phyloP scores from a whole-genome alignment of 2,329 filamentous ascomycete species.

The Drechslerella coelobrocha region DNA sequence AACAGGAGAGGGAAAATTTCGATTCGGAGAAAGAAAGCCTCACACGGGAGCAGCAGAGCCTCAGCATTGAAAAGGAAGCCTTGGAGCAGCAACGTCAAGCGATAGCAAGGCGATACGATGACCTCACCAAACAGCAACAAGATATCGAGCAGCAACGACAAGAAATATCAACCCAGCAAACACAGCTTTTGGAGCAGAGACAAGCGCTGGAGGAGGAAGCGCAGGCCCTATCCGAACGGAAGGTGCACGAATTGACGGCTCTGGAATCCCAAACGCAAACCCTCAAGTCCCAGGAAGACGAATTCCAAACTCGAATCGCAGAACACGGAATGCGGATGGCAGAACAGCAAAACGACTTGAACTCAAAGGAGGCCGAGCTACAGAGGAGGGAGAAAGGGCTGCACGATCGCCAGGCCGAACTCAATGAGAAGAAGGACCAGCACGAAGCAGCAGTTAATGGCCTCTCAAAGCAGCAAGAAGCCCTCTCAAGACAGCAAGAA shows the following conservation, averaged over 20 bases:
- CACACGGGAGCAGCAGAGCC: background rate
- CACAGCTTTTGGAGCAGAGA: conserved; percentile 16
- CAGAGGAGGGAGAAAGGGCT: conserved; percentile 13
- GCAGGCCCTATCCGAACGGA: background rate
- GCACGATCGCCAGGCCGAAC: conserved; percentile 8
- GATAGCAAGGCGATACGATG: background rate
- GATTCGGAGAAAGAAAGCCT: conserved; percentile 3
- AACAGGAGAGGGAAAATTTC: conserved; percentile 1
- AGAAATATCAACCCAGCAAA: conserved; percentile 3
- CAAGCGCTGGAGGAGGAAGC: background rate
- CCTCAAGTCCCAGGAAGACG: conserved; percentile 9
- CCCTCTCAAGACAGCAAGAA: conserved; percentile 22
- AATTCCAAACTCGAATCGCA: conserved; percentile 7
- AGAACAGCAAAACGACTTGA: conserved; percentile 17
- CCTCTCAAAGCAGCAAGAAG: conserved; percentile 4
- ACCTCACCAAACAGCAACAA: background rate
- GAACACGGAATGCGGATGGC: conserved; percentile 11
- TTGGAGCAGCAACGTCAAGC: conserved; percentile 13
- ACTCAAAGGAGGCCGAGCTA: conserved; percentile 12
- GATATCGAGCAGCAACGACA: conserved; percentile 3
- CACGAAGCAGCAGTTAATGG: conserved; percentile 27
- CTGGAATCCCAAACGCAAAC: conserved; percentile 10
- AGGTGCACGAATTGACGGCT: background rate
- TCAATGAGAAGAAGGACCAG: conserved; percentile 11
- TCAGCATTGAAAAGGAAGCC: background rate